Evolutionary conservation across 2,329 filamentous ascomycete genomes (phyloP).

Genomic region (Zopfia rhizophila): DNA sequence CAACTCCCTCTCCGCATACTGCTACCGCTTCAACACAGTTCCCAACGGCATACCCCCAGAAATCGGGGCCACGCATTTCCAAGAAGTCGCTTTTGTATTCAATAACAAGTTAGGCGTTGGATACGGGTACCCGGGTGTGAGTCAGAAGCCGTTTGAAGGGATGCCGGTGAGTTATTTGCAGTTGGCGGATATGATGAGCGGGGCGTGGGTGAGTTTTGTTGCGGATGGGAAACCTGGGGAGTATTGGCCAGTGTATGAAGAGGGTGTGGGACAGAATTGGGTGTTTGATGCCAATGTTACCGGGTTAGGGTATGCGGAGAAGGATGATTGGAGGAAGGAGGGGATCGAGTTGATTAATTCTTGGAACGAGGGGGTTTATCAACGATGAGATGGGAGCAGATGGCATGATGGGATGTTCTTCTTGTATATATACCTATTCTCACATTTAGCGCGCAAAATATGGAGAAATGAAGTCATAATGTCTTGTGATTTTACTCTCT

Average conservation of each 20-base stretch:
- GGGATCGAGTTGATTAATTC: conserved; percentile 59
- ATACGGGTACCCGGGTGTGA: conserved; percentile 48
- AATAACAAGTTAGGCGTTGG: conserved; percentile 57
- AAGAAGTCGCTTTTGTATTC: conserved; percentile 61
- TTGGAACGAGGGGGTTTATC: too few relatives aligned
- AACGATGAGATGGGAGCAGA: too few relatives aligned
- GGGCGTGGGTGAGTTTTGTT: conserved; percentile 59
- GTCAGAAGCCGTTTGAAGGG: conserved; percentile 45
- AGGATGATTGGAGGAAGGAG: conserved; percentile 56
- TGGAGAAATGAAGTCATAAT: too few relatives aligned
- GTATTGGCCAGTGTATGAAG: conserved; percentile 55
- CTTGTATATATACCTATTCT: too few relatives aligned
- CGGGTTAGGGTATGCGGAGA: conserved; percentile 47
- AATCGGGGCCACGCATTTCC: conserved; percentile 65
- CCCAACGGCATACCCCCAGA: conserved; percentile 56
- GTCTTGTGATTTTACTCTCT: too few relatives aligned
- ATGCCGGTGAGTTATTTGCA: conserved; percentile 50
- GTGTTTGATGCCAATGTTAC: conserved; percentile 60
- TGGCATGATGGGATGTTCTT: too few relatives aligned
- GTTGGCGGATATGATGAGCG: conserved; percentile 56
- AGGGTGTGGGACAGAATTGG: conserved; percentile 50
- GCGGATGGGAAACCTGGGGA: conserved; percentile 45
- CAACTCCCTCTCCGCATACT: conserved; percentile 63
- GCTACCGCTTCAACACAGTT: conserved; percentile 71
- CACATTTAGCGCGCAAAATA: too few relatives aligned